phyloP scores from a whole-genome alignment of 768 basidiomycete genomes.

The Boletus reticuloceps region DNA sequence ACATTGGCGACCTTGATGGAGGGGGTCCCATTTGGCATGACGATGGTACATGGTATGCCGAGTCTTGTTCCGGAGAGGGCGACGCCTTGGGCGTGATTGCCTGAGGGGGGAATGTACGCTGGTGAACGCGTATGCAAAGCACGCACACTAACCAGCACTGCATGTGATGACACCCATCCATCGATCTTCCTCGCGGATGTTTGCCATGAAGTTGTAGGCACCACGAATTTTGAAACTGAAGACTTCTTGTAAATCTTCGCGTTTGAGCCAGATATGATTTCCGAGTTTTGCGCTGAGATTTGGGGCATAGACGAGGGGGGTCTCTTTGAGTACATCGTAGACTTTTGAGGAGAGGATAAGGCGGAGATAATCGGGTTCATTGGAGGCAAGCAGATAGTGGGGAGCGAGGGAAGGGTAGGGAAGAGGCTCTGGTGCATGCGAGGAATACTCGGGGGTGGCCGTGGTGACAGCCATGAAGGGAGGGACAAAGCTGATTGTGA shows the following conservation, averaged over 20 bases:
- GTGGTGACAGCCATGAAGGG: conserved; percentile 29
- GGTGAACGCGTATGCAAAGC: conserved; percentile 21
- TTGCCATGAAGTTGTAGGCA: conserved; percentile 98
- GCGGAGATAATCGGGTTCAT: conserved; percentile 83
- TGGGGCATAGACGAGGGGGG: conserved; percentile 83
- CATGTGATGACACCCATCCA: conserved; percentile 99
- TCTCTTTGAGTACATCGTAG: conserved; percentile 86
- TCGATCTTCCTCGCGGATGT: conserved; percentile 79
- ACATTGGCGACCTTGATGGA: conserved; percentile 96
- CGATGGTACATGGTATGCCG: conserved; percentile 94
- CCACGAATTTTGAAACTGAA: conserved; percentile 99
- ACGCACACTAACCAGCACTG: conserved; percentile 89
- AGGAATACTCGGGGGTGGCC: conserved; percentile 66
- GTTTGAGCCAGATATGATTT: conserved; percentile 93
- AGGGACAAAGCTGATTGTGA: background rate
- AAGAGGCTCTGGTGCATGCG: conserved; percentile 63
- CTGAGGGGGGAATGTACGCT: conserved; percentile 38
- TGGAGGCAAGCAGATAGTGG: conserved; percentile 61
- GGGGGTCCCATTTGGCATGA: conserved; percentile 95
- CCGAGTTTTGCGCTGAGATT: conserved; percentile 87
- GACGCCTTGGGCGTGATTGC: conserved; percentile 98
- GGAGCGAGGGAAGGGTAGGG: conserved; percentile 63
- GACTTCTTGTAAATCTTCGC: conserved; percentile 95
- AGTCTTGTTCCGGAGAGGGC: conserved; percentile 90
- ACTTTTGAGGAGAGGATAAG: conserved; percentile 89